Evolutionary conservation across 768 basidiomycete species (phyloP).

Genomic region (Hericium coralloides): DNA sequence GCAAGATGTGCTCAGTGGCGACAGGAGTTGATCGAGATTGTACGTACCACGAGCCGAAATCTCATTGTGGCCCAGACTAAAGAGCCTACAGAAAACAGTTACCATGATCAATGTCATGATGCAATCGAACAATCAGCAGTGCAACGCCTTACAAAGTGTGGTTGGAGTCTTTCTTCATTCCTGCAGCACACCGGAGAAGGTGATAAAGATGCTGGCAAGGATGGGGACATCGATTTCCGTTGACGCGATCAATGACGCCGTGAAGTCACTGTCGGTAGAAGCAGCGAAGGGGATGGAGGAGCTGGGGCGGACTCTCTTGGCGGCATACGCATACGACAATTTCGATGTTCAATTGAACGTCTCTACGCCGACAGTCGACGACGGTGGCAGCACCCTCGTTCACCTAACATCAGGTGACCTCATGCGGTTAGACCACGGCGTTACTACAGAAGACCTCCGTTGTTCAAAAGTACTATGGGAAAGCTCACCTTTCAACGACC

Average conservation of each 20-base stretch:
- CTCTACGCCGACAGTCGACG: not conserved
- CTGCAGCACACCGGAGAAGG: conserved; percentile 17
- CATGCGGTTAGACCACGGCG: not conserved
- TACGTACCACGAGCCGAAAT: not conserved
- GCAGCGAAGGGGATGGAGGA: not conserved
- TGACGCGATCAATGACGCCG: not conserved
- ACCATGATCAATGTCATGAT: conserved; percentile 20
- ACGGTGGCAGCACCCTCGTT: not conserved
- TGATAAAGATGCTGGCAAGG: conserved; percentile 19
- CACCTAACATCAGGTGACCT: not conserved
- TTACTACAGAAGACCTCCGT: not conserved
- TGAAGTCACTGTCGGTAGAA: not conserved
- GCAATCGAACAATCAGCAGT: conserved; percentile 19
- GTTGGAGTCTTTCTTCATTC: conserved; percentile 24
- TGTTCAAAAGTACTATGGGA: not conserved
- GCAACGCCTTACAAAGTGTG: conserved; percentile 18
- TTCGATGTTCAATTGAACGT: not conserved
- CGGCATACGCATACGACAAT: not conserved
- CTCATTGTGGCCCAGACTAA: not conserved
- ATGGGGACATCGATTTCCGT: conserved; percentile 20
- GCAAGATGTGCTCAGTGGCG: not conserved
- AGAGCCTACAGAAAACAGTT: conserved; percentile 16
- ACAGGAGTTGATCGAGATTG: not conserved
- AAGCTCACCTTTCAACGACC: not conserved
- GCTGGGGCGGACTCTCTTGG: not conserved